phyloP scores from a whole-genome alignment of 2,329 filamentous ascomycete genomes.

The Exophiala viscosa region DNA sequence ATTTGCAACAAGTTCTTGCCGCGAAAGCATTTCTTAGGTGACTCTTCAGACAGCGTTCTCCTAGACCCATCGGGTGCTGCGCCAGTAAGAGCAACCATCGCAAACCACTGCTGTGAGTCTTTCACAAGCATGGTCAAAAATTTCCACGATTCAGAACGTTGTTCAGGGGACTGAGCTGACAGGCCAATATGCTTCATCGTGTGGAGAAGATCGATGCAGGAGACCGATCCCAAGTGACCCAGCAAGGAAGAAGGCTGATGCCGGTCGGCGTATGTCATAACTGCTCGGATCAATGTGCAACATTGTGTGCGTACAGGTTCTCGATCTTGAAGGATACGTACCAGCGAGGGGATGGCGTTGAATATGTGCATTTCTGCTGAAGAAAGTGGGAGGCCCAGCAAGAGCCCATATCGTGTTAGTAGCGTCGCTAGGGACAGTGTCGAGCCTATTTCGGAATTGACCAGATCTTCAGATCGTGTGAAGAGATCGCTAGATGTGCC shows the following conservation, averaged over 20 bases:
- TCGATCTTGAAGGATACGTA: slow-evolving; percentile 14
- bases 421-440: slow-evolving; percentile 65
- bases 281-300: slow-evolving; percentile 10
- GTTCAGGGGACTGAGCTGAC: slow-evolving; percentile 34
- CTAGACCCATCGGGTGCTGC: slow-evolving; percentile 67
- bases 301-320: slow-evolving; percentile 3
- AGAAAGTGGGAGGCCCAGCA: slow-evolving; percentile 60
- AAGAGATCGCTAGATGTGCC: slow-evolving; percentile 36
- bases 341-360: slow-evolving; percentile 55
- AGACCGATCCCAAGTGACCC: slow-evolving; percentile 77
- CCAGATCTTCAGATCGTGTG: slow-evolving; percentile 41
- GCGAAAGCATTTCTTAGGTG: slow-evolving; percentile 37
- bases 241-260: slow-evolving; percentile 51
- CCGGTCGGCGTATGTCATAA: slow-evolving; percentile 13
- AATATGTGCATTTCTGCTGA: slow-evolving; percentile 75
- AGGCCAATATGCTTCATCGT: slow-evolving; percentile 72
- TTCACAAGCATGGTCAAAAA: slow-evolving; percentile 82
- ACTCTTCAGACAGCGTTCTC: slow-evolving; percentile 55
- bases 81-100: slow-evolving; percentile 85
- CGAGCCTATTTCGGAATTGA: slow-evolving; percentile 60
- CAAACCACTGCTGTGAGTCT: slow-evolving; percentile 93
- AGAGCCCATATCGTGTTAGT: slow-evolving; percentile 66
- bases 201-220: slow-evolving; percentile 78
- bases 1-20: slow-evolving; percentile 67
- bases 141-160: slow-evolving; percentile 65